Conservation (phyloP, 768 basidiomycete genomes). For the Cubamyces lactineus region DNA sequence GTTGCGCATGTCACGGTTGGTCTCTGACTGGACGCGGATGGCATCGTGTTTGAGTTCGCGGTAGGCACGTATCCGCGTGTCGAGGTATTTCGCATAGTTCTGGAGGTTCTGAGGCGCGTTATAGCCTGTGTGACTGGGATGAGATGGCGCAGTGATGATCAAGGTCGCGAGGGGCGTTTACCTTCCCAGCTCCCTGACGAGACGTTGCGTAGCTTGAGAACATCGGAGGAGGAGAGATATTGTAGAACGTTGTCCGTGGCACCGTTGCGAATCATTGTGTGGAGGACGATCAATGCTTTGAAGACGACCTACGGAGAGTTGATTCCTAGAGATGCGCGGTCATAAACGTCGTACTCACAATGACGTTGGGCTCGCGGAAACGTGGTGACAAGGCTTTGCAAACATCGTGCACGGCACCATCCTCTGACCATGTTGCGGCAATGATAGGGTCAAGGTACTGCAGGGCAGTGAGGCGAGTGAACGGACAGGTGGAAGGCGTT, state of each 20-base stretch:
- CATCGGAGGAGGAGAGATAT: slow-evolving; percentile 79
- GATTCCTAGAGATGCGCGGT: slow-evolving; percentile 1
- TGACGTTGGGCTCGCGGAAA: slow-evolving; percentile 88
- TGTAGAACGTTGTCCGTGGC: slow-evolving; percentile 89
- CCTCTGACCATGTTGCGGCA: slow-evolving; percentile 95
- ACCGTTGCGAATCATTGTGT: slow-evolving; percentile 97
- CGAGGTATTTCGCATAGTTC: slow-evolving; percentile 87
- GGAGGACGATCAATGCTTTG: slow-evolving; percentile 94
- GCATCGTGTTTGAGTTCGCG: slow-evolving; percentile 93
- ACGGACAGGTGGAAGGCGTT: not conserved
- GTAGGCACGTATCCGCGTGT: slow-evolving; percentile 86
- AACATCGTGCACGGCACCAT: slow-evolving; percentile 91
- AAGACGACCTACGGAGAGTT: slow-evolving; percentile 76
- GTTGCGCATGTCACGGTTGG: slow-evolving; percentile 82
- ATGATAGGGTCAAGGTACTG: slow-evolving; percentile 98
- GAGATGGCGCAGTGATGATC: not conserved
- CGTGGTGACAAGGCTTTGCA: slow-evolving; percentile 85
- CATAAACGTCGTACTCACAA: slow-evolving; percentile 54
- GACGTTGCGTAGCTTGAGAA: slow-evolving; percentile 82
- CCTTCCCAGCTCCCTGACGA: slow-evolving; percentile 89
- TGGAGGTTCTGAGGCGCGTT: slow-evolving; percentile 83
- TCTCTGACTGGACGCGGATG: slow-evolving; percentile 90
- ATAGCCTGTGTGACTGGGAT: slow-evolving; percentile 59
- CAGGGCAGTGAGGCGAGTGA: not conserved
- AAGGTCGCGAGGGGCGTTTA: slow-evolving; percentile 36